Base-by-base conservation (phyloP, 306 rosid species). In the Quercus aquifolioides region DNA sequence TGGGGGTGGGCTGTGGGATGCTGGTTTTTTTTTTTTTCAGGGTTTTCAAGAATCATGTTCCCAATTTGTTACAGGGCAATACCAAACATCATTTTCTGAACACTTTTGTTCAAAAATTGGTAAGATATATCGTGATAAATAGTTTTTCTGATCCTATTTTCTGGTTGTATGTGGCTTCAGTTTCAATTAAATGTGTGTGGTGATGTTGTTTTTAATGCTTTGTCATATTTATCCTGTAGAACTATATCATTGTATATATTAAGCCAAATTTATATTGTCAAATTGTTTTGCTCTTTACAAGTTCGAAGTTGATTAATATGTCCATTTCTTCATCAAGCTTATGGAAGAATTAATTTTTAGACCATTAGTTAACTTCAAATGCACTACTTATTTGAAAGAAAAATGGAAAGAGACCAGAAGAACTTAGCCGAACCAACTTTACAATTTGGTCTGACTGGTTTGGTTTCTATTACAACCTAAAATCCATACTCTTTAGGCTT, bases 1-100 rank as follows among this genome's bases (percentile, higher is more conserved):
- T 77, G 62, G 63, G 43, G 26, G 6, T 67, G 84, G 78, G 26
- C 62, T 68, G 74, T 52, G 4, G 5, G 17, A 12, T 49, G 54
- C 17, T 10, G 69, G 68, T 31, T 76, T 58, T 26, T 35, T 33
- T 35, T 75, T 60, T 67, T 74, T 91, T 80, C 84, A 94, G 99
- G 99, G 79, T 89, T 65, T 94, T 92, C 90, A 91, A 92, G 91
- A 92, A 92, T 76, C 85, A 82, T 73, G 82, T 90, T 79, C 97
- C 97, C 69, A 83, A 84, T 58, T 79, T 94, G 84, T 84, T 94
- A 43, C 85, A 63, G 88, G 94, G 94, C 43, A 80, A 82, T 75
- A 67, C 88, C 69, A 80, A 84, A 82, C 86, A 86, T 75, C 82
- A 91, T 65, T 69, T 84, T 77, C 83, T 89, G 46, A 81, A 58